Evolutionary conservation across 305 asterid genomes (phyloP), one percentile per base, ranked within the genome.

Genomic region (Rubia balearica): DNA sequence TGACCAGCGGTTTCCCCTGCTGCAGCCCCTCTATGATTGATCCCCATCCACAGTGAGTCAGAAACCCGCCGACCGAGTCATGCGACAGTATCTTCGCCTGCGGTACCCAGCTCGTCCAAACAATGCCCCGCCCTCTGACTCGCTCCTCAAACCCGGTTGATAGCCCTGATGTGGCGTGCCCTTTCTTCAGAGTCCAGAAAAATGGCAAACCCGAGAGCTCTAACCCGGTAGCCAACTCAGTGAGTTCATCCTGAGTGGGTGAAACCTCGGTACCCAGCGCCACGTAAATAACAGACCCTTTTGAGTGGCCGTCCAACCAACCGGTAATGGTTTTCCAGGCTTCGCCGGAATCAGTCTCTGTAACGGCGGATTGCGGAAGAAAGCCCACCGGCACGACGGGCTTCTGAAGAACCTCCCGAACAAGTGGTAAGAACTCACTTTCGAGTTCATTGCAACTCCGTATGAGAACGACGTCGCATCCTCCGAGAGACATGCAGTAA

Each of bases 11-110:
- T 33, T 59, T 76, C 24, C 84, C 88, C 13, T 73, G 75, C 73
- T 72, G 74, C 3, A 86, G 42, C 13, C 86, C 89, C 67, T 85
- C 96, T 0, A 85, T 76, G 10, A 84, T 76, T 0, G 91, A 84
- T 69, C 87, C 69, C 80, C 87, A 86, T 4, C 90, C 92, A 8
- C 78, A 79, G 55, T 88, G 91, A 65, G 84, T 80, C 72, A 86
- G 70, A 72, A 82, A 83, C 11, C 85, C 92, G 0, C 90, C 90
- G 40, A 88, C 74, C 0, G 92, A 78, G 13, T 78, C 84, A 60
- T 86, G 85, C 55, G 77, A 74, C 60, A 88, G 22, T 76, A 83
- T 79, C 80, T 73, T 62, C 19, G 80, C 24, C 41, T 88, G 95
- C 24, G 91, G 89, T 6, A 71, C 87, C 91, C 95, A 88, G 19